Evolutionary conservation across 257 asterid genomes (phyloP).

Genomic region (Misopates orontium): DNA sequence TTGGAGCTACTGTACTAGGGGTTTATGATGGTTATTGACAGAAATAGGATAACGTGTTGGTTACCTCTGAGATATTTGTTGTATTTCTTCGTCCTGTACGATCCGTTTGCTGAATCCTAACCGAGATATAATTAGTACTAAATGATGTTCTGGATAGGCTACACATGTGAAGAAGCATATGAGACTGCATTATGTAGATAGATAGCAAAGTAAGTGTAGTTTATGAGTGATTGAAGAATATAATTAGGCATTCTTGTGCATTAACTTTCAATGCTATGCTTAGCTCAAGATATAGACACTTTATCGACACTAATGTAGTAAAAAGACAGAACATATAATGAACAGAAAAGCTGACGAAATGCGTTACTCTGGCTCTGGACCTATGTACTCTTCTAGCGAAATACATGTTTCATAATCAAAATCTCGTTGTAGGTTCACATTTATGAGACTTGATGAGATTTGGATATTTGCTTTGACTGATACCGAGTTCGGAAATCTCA

Average conservation of each 20-base stretch:
- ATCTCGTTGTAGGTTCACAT: constrained; percentile 27
- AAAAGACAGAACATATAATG: constrained; percentile 1
- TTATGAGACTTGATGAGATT: constrained; percentile 24
- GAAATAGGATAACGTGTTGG: not conserved
- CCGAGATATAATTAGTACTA: constrained; percentile 8
- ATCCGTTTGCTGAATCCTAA: not conserved
- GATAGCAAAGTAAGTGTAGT: constrained; percentile 11
- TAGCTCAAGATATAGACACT: constrained; percentile 22
- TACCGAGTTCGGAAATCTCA: constrained; percentile 16
- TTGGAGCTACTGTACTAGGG: not conserved
- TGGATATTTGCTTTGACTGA: constrained; percentile 26
- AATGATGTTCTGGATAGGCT: constrained; percentile 17
- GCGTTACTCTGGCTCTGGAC: constrained; percentile 26
- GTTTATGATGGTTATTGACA: not conserved
- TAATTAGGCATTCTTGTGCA: constrained; percentile 20
- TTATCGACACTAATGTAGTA: not conserved
- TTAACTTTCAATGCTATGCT: constrained; percentile 12
- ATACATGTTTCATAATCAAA: too few relatives aligned
- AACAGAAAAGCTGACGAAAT: constrained; percentile 22
- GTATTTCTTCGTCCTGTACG: constrained; percentile 5
- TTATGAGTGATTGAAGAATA: constrained; percentile 17
- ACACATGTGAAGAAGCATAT: constrained; percentile 14
- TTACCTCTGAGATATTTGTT: constrained; percentile 15
- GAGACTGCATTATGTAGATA: constrained; percentile 13
- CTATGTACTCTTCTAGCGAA: constrained; percentile 2